phyloP scores from a whole-genome alignment of 148 eudicot genomes.

The Rhododendron ferrugineum region DNA sequence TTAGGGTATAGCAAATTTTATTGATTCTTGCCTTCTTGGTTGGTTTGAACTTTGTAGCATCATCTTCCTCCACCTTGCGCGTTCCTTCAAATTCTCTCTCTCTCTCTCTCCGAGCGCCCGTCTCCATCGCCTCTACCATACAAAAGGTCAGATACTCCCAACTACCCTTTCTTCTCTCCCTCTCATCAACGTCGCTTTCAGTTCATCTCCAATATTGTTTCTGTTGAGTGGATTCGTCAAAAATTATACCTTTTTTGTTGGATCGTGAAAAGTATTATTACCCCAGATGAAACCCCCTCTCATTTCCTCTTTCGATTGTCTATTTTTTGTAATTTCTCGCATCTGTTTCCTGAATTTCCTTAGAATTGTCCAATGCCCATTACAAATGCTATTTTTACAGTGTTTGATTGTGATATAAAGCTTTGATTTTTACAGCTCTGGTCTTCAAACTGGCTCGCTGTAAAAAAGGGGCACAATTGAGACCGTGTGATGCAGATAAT shows the following conservation, averaged over 20 bases:
- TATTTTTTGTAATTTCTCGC: not conserved
- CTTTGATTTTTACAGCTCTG: not conserved
- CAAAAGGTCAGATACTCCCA: not conserved
- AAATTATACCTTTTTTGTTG: not conserved
- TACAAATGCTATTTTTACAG: not conserved
- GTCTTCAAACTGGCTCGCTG: conserved; percentile 1
- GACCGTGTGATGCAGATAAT: conserved; percentile 10
- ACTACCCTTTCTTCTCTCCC: not conserved
- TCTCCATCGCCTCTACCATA: not conserved
- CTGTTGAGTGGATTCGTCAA: not conserved
- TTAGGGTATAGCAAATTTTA: too few species aligned
- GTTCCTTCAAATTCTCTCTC: not conserved
- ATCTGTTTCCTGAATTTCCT: not conserved
- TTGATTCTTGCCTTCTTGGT: not conserved
- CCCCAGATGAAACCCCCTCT: not conserved
- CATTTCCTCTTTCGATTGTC: not conserved
- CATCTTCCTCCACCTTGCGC: not conserved
- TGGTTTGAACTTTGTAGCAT: not conserved
- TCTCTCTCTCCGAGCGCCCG: not conserved
- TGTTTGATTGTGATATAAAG: not conserved
- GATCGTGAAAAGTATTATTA: not conserved
- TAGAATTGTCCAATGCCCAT: not conserved
- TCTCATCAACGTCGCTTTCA: not conserved
- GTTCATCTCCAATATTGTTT: not conserved
- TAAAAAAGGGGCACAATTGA: conserved; percentile 5